Percentiles rank a stretch among this genome's conserved stretches.
Conservation (phyloP, 2,329 filamentous ascomycete species). For the Claviceps quebecensis region DNA sequence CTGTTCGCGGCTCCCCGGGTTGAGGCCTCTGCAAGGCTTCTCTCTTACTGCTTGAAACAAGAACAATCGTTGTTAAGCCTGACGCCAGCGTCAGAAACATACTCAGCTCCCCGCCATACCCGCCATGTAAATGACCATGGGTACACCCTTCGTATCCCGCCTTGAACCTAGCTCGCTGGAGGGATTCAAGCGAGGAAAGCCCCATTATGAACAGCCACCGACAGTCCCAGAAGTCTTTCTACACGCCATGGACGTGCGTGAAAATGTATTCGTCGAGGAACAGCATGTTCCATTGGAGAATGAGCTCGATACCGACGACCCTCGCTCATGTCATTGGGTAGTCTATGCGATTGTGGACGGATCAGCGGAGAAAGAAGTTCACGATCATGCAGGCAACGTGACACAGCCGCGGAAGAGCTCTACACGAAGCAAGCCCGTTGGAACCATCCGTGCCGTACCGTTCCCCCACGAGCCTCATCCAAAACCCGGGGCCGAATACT, state of each 20-base stretch:
- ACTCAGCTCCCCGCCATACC: not conserved
- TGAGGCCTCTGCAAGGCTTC: too few species aligned
- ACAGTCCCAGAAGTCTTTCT: slow-evolving; percentile 41
- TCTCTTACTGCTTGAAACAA: not conserved
- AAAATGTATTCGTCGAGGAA: slow-evolving; percentile 46
- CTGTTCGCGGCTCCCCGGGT: too few species aligned
- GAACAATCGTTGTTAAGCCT: not conserved
- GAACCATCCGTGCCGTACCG: slow-evolving; percentile 67
- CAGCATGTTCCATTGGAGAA: slow-evolving; percentile 45
- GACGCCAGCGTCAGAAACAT: not conserved
- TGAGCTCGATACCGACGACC: slow-evolving; percentile 72
- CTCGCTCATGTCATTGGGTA: slow-evolving; percentile 73
- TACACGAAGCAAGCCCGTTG: slow-evolving; percentile 41
- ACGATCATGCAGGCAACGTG: slow-evolving; percentile 28
- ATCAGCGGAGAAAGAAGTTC: slow-evolving; percentile 26
- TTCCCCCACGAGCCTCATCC: slow-evolving; percentile 61
- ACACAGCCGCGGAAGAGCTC: slow-evolving; percentile 28
- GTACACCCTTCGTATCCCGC: slow-evolving; percentile 34
- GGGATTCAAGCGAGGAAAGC: slow-evolving; percentile 27
- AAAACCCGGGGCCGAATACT: slow-evolving; percentile 32
- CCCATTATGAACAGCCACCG: slow-evolving; percentile 28
- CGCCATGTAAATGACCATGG: slow-evolving; percentile 20
- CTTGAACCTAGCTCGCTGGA: slow-evolving; percentile 36
- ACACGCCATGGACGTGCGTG: slow-evolving; percentile 49
- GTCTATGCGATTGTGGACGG: slow-evolving; percentile 55